Evolutionary conservation across 225 moss, liverwort and hornwort genomes (phyloP), one percentile per base, ranked within the genome.

Genomic region (Polytrichum commune): DNA sequence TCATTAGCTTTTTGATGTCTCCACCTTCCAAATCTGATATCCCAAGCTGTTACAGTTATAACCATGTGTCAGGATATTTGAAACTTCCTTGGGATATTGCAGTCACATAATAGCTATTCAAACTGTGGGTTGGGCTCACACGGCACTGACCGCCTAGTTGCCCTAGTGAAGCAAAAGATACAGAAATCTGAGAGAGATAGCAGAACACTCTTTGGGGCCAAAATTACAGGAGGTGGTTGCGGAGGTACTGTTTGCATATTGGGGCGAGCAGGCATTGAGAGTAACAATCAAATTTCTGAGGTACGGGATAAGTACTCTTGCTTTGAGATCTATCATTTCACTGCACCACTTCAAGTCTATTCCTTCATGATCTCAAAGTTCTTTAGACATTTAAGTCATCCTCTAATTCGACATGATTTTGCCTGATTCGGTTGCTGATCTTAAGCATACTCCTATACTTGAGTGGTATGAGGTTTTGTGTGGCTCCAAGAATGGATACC

Each of bases 141-240:
- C 67, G 91, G 94, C 69, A 94, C 94, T 60, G 92, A 94, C 66
- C 81, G 81, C 57, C 79, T 94, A 58, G 90, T 94, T 22, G 69
- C 78, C n/a, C 77, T 92, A n/a, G 80, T 82, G 18, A 88, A 73
- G 74, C 67, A 81, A 32, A 72, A 80, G 76, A 73, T 62, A 64
- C 85, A 88, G 61, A 72, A 30, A 33, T 24, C 72, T n/a, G 63
- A 68, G 46, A 65, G 60, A 65, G 68, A 75, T 38, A 74, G 83
- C 25, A 64, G 65, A 29, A 62, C 83, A 9, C 67, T 94, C 5
- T 90, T 90, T 76, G 94, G 94, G 4, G 94, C 91, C 9, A 94
- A 94, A 81, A 94, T 92, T 54, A 92, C 94, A 38, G 94, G 94
- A 46, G 94, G 91, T 46, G 93, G 93, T 6, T 94, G 78, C 26